phyloP scores from a whole-genome alignment of 129 eudicot species.

The Deinandra increscens region DNA sequence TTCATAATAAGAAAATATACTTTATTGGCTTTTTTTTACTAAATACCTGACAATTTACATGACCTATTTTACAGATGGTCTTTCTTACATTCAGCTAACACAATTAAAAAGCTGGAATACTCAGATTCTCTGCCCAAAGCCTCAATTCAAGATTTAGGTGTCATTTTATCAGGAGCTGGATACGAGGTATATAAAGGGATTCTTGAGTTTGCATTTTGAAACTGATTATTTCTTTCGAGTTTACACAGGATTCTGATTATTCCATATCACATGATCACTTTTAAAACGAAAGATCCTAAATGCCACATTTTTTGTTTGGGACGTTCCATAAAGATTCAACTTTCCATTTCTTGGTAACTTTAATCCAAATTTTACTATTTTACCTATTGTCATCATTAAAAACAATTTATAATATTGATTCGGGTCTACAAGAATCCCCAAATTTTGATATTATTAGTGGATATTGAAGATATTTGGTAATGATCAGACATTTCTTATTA shows the following conservation, averaged over 20 bases:
- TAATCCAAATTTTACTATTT: no score
- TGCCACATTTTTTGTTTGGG: no score
- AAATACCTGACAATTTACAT: slow-evolving; percentile 7
- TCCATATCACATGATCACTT: no score
- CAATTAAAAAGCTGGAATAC: slow-evolving; percentile 73
- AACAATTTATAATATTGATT: background rate
- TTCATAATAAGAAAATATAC: no score
- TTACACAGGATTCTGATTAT: no score
- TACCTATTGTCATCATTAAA: no score
- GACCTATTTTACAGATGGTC: slow-evolving; percentile 66
- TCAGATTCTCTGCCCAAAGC: slow-evolving; percentile 84
- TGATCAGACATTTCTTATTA: slow-evolving; percentile 14
- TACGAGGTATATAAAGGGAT: slow-evolving; percentile 58
- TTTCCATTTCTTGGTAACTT: no score
- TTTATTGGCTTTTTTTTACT: background rate
- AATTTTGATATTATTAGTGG: background rate
- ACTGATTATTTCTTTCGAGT: background rate
- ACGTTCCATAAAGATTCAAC: no score
- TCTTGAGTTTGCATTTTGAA: background rate
- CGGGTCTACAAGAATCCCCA: background rate
- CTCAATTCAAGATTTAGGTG: slow-evolving; percentile 82
- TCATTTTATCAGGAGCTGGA: slow-evolving; percentile 84
- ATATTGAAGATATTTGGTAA: background rate
- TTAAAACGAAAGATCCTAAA: no score
- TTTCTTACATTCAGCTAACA: slow-evolving; percentile 64